These are phyloP conservation scores for Lipomyces mesembrius DNA, from an alignment of 805 yeast genomes.

Conservation along the genomic window DNA sequence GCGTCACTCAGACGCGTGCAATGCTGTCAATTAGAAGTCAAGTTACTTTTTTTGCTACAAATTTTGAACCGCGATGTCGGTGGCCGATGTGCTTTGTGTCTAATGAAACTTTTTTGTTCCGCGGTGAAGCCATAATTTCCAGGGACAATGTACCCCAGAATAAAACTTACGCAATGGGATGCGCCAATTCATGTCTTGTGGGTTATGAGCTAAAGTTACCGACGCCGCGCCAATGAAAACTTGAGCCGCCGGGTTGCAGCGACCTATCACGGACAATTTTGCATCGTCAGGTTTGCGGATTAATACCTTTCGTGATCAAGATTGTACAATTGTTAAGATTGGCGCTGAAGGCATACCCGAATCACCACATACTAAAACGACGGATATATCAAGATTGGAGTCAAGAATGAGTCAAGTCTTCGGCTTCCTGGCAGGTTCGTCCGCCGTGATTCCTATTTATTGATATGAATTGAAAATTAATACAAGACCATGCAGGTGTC, in stretches of 20 bases:
- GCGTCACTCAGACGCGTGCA: neutral
- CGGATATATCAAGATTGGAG: neutral
- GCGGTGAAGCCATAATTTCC: too few species aligned
- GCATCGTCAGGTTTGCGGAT: neutral
- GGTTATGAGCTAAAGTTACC: neutral
- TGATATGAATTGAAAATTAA: neutral
- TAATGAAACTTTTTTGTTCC: too few species aligned
- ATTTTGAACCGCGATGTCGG: too few species aligned
- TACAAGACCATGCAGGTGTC: constrained; percentile 51
- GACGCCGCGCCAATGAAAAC: neutral
- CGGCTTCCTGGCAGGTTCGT: constrained; percentile 60
- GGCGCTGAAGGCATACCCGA: neutral
- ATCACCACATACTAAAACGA: neutral
- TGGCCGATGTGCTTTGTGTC: too few species aligned
- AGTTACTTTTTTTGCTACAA: too few species aligned
- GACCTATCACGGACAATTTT: too few species aligned
- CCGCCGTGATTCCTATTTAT: neutral
- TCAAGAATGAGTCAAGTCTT: constrained; percentile 54
- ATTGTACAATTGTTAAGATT: neutral
- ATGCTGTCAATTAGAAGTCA: neutral
- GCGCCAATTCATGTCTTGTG: too few species aligned
- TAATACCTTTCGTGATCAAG: neutral
- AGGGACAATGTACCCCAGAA: too few species aligned
- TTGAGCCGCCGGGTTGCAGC: neutral
- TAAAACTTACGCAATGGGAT: too few species aligned